A percentile compares a stretch with the other conserved stretches of the same genome.
Evolutionary conservation across 306 rosid species (phyloP).

Genomic region (Luffa acutangula): DNA sequence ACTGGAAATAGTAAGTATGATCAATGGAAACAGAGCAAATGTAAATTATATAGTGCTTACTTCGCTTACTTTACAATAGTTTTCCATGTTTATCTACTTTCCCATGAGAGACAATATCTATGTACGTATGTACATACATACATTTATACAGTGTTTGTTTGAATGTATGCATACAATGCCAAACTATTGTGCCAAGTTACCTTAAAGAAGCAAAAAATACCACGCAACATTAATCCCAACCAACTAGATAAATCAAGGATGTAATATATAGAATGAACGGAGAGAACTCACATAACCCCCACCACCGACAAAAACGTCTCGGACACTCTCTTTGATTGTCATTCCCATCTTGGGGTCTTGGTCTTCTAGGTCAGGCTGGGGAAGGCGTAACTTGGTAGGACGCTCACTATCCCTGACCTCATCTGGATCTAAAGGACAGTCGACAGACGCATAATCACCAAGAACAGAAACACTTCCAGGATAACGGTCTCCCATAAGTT

Average conservation of each 20-base stretch:
- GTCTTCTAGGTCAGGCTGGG: conserved; percentile 56
- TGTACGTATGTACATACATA: neutral
- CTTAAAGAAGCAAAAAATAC: neutral
- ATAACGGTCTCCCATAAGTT: conserved; percentile 80
- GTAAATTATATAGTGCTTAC: neutral
- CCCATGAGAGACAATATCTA: neutral
- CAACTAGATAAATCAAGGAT: conserved; percentile 4
- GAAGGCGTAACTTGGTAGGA: conserved; percentile 93
- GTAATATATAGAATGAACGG: conserved; percentile 8
- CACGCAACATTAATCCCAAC: neutral
- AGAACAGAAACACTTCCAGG: conserved; percentile 83
- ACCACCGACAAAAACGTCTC: conserved; percentile 87
- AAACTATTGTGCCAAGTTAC: neutral
- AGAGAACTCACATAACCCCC: conserved; percentile 78
- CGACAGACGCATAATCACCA: conserved; percentile 88
- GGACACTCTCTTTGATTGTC: conserved; percentile 91
- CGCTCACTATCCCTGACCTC: conserved; percentile 97
- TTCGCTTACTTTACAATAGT: neutral
- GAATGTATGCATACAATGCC: neutral
- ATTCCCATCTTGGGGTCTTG: conserved; percentile 57
- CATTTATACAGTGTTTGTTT: neutral
- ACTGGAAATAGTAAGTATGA: neutral
- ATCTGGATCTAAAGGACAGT: conserved; percentile 93
- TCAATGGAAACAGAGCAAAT: neutral
- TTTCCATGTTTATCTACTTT: neutral